A percentile compares a stretch with the other conserved stretches of the same genome.
Conservation (phyloP, 495 filamentous ascomycete genomes). For the Penicillium dipodomyicola region DNA sequence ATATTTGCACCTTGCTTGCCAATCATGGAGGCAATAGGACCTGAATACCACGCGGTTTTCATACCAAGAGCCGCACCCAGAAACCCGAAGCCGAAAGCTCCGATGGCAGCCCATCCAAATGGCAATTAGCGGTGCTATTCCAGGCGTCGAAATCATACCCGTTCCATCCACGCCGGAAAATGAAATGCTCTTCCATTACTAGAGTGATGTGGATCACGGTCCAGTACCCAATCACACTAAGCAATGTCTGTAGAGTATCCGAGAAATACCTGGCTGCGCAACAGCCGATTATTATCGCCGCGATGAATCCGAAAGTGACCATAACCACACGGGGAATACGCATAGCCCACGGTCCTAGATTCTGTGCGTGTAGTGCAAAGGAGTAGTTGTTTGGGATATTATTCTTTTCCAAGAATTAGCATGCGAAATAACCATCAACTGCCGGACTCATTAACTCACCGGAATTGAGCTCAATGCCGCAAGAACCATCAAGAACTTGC, state of each 20-base stretch:
- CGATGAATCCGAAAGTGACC: conserved; percentile 27
- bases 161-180: conserved; percentile 59
- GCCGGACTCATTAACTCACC: conserved; percentile 15
- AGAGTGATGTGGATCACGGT: conserved; percentile 70
- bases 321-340: conserved; percentile 32
- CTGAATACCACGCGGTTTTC: conserved; percentile 67
- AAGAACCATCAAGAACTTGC: conserved; percentile 39
- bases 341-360: conserved; percentile 35
- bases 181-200: conserved; percentile 64
- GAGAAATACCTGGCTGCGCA: conserved; percentile 28
- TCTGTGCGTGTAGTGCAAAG: conserved; percentile 33
- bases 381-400: conserved; percentile 35
- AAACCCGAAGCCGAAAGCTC: conserved; percentile 61
- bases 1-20: conserved; percentile 62
- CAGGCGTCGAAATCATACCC: conserved; percentile 59
- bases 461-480: conserved; percentile 38
- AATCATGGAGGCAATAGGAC: conserved; percentile 59
- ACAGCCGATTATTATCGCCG: conserved; percentile 25
- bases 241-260: conserved; percentile 27
- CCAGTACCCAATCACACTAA: conserved; percentile 58
- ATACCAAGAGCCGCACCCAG: conserved; percentile 68
- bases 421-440: neutral
- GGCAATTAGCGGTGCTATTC: conserved; percentile 52
- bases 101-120: conserved; percentile 60
- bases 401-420: conserved; percentile 18